These are phyloP conservation scores for Colletotrichum sojae DNA, from an alignment of 2,329 filamentous ascomycete genomes.

Conservation along the genomic window DNA sequence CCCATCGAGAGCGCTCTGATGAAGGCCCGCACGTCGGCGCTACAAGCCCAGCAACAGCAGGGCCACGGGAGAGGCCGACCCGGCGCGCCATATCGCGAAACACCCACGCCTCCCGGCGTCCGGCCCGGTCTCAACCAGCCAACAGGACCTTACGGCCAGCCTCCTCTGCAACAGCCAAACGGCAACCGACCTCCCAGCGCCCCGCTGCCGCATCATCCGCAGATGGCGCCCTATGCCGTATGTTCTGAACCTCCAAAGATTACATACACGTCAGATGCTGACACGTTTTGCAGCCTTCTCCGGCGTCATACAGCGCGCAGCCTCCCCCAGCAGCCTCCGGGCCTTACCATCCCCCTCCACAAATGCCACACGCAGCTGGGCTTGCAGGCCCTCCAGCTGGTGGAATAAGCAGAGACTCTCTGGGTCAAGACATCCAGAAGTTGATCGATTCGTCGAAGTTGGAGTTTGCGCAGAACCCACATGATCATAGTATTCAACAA, in stretches of 20 bases:
- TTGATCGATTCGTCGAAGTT: conserved; percentile 81
- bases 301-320: conserved; percentile 53
- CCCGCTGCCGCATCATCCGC: conserved; percentile 36
- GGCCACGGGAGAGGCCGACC: conserved; percentile 47
- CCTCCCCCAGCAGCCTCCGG: conserved; percentile 52
- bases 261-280: neutral
- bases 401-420: conserved; percentile 76
- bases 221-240: conserved; percentile 37
- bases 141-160: conserved; percentile 49
- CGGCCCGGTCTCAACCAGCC: conserved; percentile 53
- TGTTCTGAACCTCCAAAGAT: neutral
- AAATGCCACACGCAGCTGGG: conserved; percentile 56
- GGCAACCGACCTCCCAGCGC: conserved; percentile 45
- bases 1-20: conserved; percentile 95
- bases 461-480: conserved; percentile 82
- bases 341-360: conserved; percentile 58
- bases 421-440: conserved; percentile 87
- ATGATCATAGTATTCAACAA: conserved; percentile 81
- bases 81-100: conserved; percentile 75
- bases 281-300: conserved; percentile 51
- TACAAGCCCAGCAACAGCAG: conserved; percentile 71
- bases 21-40: conserved; percentile 75
- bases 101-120: conserved; percentile 78
- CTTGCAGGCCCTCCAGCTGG: conserved; percentile 46
- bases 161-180: conserved; percentile 53